Base-by-base conservation (phyloP, 805 yeast species). In the Gaillardinia entomophila region DNA sequence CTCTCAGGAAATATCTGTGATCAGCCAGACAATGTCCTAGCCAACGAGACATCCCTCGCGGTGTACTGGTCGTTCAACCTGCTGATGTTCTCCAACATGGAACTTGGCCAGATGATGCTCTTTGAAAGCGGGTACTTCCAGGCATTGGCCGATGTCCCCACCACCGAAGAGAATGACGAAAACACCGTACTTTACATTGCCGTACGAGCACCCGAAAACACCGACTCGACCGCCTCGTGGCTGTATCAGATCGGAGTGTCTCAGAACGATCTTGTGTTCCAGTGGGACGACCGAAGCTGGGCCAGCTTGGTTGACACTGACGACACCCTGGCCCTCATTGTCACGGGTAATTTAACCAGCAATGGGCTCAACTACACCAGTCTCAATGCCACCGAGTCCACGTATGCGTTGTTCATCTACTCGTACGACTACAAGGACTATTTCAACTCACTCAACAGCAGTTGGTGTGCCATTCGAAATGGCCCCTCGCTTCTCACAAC, bases 391-490 rank as follows among this genome's bases (percentile, higher is more conserved):
- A 45, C 55, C 13, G 17, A 51, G 2, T 54, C 61, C 16, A 51
- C 44, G 24, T 69, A 60, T 39, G 57, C 57, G 10, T 37, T 81
- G 11, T 73, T 68, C 45, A 46, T 82, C 2, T 80, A 73, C 41
- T 59, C 73, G 1, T 48, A 61, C 28, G 64, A 59, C 3, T 57
- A 63, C 24, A 43, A 49, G 6, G 47, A 59, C 33, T 49, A 60
- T 34, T 62, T 71, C 31, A 40, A 40, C 1, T 55, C 53, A 2
- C 48, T 82, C 31, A 66, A 69, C 30, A 59, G 60, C 38, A 79
- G 90, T 30, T 75, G 84, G 72, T 82, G 92, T 56, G 95, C 95
- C 0, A 59, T 85, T 6, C 55, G 68, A 30, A 67, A 66, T 31
- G 82, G 79, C 3, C 77, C 74, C 12, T 62, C 59, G 4, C 46